phyloP scores from a whole-genome alignment of 2,329 filamentous ascomycete genomes.

The Zalaria obscura region DNA sequence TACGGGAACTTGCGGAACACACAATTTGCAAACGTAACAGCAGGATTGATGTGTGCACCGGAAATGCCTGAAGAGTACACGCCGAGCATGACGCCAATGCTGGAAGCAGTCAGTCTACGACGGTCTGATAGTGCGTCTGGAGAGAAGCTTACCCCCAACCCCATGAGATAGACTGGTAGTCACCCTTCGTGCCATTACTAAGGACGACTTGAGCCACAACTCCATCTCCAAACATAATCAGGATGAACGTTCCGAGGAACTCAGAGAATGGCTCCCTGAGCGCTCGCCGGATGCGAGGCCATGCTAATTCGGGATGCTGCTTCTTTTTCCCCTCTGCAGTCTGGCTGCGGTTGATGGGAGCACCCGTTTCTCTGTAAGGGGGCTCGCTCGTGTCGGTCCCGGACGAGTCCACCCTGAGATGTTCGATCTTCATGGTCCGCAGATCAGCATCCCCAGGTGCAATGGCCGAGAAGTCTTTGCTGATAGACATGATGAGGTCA shows the following conservation, averaged over 20 bases:
- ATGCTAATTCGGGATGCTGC: slow-evolving; percentile 25
- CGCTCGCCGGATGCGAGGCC: slow-evolving; percentile 38
- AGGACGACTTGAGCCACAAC: slow-evolving; percentile 56
- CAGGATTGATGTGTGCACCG: slow-evolving; percentile 27
- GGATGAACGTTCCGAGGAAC: slow-evolving; percentile 53
- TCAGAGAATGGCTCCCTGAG: slow-evolving; percentile 49
- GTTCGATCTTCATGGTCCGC: no score
- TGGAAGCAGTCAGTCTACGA: slow-evolving; percentile 14
- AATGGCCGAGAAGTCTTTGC: no score
- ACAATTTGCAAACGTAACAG: slow-evolving; percentile 58
- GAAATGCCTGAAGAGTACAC: slow-evolving; percentile 19
- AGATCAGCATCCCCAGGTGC: no score
- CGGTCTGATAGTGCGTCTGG: slow-evolving; percentile 11
- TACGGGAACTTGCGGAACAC: slow-evolving; percentile 52
- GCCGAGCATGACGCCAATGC: slow-evolving; percentile 56
- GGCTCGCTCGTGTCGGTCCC: slow-evolving; percentile 9
- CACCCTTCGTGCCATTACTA: slow-evolving; percentile 33
- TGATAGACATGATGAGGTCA: no score
- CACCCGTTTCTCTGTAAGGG: slow-evolving; percentile 10
- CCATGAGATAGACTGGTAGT: slow-evolving; percentile 39
- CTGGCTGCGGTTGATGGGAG: slow-evolving; percentile 14
- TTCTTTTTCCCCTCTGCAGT: slow-evolving; percentile 12
- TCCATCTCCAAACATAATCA: slow-evolving; percentile 58
- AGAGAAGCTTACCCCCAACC: slow-evolving; percentile 14
- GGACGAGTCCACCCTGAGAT: slow-evolving; percentile 15